phyloP scores from a whole-genome alignment of 257 asterid species.

The Scutellaria baicalensis region DNA sequence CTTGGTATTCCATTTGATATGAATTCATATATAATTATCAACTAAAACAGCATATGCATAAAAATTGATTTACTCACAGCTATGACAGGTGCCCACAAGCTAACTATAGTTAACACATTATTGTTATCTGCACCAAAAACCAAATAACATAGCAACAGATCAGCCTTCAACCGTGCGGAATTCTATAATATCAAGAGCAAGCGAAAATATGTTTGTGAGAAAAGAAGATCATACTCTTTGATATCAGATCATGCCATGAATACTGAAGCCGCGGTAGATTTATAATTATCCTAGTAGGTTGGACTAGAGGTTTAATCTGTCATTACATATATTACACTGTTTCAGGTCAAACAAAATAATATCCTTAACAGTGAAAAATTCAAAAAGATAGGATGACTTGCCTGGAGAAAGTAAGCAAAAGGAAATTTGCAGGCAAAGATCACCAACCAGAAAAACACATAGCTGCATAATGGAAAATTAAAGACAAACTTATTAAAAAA shows the following conservation, averaged over 20 bases:
- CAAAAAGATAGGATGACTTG: conserved; percentile 29
- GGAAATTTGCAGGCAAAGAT: conserved; percentile 87
- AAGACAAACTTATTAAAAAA: background rate
- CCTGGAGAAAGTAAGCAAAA: conserved; percentile 97
- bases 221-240: conserved; percentile 47
- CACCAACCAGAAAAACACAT: conserved; percentile 88
- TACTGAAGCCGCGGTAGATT: conserved; percentile 42
- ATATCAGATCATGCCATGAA: conserved; percentile 90
- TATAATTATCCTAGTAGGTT: conserved; percentile 58
- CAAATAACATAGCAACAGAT: conserved; percentile 6
- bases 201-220: background rate
- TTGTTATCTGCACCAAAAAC: conserved; percentile 61
- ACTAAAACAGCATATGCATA: background rate
- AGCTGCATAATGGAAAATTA: conserved; percentile 44
- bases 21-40: background rate
- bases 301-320: conserved; percentile 86
- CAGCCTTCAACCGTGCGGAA: background rate
- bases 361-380: background rate
- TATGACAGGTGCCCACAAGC: conserved; percentile 96
- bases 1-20: background rate
- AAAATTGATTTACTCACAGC: conserved; percentile 64
- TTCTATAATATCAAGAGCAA: conserved; percentile 11
- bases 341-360: conserved; percentile 11
- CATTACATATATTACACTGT: conserved; percentile 3
- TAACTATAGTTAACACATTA: conserved; percentile 61